Evolutionary conservation across 352 stramenopile genomes (phyloP), one percentile per base, ranked within the genome.

Genomic region (Phytopythium ostracodes): DNA sequence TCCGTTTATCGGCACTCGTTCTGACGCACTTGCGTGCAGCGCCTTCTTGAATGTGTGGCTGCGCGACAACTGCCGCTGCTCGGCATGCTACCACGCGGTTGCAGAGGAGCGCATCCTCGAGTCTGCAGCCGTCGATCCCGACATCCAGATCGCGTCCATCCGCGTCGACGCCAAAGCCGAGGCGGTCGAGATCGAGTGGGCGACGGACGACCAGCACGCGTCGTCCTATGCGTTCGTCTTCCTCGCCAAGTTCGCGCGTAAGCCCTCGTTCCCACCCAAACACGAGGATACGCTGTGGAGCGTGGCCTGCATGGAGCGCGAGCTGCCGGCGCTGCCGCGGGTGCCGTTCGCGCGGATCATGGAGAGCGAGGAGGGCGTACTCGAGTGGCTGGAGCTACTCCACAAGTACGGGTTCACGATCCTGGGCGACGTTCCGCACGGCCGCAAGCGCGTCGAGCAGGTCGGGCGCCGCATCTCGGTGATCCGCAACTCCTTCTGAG

Each of bases 401-500:
- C 51, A 78, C 47, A 66, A 54, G 24, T 75, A 71, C 53, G 67
- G 71, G 1, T 78, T 78, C 56, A 62, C 60, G 42, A 59, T 78
- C 20, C 20, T 78, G 11, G 62, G 60, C 5, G 59, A 52, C 24
- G 65, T 78, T 42, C 71, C 71, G 11, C 46, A 62, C 40, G 60
- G 61, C 49, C 36, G 35, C 53, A 56, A 63, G 44, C 40, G 55
- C 38, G 59, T 76, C 25, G 57, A 69, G 36, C 61, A 73, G 51
- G 54, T 68, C 14, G 63, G 63, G 31, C 63, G 63, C 22, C 61
- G 68, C 18, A 67, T 76, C 47, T 65, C 60, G 12, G 64, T 91
- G 31, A 84, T 89, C n/a, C 82, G 90, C 67, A 88, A 84, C 61
- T 70, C 73, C 31, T 75, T 96, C 22, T 96, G 94, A 66, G 88